phyloP scores from a whole-genome alignment of 768 basidiomycete species.

The Boletus bicolor region DNA sequence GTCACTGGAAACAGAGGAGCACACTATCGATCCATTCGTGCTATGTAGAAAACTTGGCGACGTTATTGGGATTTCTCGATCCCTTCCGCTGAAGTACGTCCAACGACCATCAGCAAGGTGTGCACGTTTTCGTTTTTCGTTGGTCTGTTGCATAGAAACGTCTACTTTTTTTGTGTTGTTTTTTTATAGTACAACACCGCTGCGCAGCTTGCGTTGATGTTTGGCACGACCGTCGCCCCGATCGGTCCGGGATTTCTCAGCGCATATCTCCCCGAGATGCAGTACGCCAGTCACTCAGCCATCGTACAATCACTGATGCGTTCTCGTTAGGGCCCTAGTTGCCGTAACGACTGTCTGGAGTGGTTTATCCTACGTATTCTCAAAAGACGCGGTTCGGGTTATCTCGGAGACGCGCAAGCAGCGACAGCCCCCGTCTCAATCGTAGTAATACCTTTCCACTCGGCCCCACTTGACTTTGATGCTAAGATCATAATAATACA shows the following conservation, averaged over 20 bases:
- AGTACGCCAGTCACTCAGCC: conserved; percentile 50
- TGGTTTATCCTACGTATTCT: conserved; percentile 78
- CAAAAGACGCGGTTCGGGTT: conserved; percentile 69
- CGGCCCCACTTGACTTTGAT: neutral
- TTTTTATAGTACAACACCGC: conserved; percentile 77
- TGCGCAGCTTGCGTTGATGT: conserved; percentile 90
- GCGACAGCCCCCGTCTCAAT: conserved; percentile 26
- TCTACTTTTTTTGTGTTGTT: neutral
- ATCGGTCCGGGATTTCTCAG: conserved; percentile 61
- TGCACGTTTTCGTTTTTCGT: neutral
- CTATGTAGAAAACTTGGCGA: conserved; percentile 76
- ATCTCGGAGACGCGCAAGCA: conserved; percentile 38
- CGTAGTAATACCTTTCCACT: conserved; percentile 5
- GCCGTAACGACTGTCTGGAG: conserved; percentile 92
- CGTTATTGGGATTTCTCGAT: conserved; percentile 97
- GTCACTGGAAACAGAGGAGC: neutral
- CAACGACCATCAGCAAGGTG: conserved; percentile 93
- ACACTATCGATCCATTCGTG: conserved; percentile 2
- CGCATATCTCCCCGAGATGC: conserved; percentile 58
- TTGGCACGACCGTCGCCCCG: conserved; percentile 79
- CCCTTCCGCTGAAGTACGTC: conserved; percentile 91
- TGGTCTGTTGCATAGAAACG: neutral
- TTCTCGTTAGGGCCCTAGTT: conserved; percentile 66
- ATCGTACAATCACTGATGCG: neutral
- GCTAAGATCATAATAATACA: conserved; percentile 18